Percentiles rank a stretch among this genome's conserved stretches.
These are phyloP conservation scores for Syzygium aqueum DNA, from an alignment of 345 rosid species.

Conservation along the genomic window DNA sequence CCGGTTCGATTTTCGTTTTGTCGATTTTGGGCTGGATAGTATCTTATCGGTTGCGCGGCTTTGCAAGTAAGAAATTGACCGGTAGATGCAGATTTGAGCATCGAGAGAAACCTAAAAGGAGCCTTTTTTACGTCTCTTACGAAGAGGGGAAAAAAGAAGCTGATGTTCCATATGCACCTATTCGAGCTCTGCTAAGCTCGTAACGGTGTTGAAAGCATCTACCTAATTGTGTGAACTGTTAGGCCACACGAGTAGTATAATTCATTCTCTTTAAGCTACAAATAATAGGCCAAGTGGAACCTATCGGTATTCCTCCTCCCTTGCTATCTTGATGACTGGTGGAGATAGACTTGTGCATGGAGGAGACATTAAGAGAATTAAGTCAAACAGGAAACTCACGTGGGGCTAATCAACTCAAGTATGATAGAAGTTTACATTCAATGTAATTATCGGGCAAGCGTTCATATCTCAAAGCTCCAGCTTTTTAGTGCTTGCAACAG, in stretches of 20 bases:
- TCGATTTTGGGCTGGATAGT: not conserved
- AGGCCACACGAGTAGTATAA: not conserved
- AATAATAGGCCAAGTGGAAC: not conserved
- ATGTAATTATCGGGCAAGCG: not conserved
- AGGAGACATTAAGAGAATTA: not conserved
- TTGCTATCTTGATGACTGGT: not conserved
- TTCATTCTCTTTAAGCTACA: not conserved
- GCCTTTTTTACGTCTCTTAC: not conserved
- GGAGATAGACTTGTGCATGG: not conserved
- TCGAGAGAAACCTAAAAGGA: not conserved
- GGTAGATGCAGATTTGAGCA: not conserved
- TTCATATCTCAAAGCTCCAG: not conserved
- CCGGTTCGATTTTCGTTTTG: not conserved
- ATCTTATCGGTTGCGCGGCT: not conserved
- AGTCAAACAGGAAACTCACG: not conserved
- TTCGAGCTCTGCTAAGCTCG: not conserved
- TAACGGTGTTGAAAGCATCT: not conserved
- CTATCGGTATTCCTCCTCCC: not conserved
- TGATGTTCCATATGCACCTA: not conserved
- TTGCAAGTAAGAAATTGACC: not conserved
- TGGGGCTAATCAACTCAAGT: not conserved
- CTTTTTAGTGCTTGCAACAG: not conserved
- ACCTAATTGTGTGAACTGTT: not conserved
- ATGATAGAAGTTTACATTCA: not conserved
- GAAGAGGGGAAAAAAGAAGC: not conserved